A percentile compares a stretch with the other conserved stretches of the same genome.
phyloP scores from a whole-genome alignment of 257 asterid genomes.

The Euphrasia confusa region DNA sequence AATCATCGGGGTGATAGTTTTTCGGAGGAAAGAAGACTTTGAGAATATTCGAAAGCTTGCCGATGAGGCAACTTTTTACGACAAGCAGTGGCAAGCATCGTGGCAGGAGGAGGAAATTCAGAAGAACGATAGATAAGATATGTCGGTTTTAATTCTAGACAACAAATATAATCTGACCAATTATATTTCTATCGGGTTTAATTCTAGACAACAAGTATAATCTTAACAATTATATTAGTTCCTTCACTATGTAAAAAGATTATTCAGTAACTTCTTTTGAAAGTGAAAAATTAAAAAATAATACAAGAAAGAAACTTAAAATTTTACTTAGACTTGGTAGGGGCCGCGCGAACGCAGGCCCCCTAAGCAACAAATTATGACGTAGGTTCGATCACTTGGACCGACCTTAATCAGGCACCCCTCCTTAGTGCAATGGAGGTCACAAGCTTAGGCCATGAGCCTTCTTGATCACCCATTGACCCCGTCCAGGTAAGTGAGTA shows the following conservation, averaged over 20 bases:
- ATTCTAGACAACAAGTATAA: too few species aligned
- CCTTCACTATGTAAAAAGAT: too few species aligned
- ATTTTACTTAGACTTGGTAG: neutral
- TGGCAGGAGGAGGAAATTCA: constrained; percentile 30
- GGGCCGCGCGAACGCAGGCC: constrained; percentile 31
- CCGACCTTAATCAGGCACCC: constrained; percentile 32
- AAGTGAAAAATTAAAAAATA: too few species aligned
- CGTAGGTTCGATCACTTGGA: constrained; percentile 34
- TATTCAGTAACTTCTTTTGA: too few species aligned
- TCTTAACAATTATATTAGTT: too few species aligned
- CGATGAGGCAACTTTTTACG: constrained; percentile 63
- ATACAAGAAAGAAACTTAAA: too few species aligned
- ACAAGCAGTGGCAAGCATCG: constrained; percentile 65
- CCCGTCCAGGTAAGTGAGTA: constrained; percentile 40
- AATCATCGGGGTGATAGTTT: constrained; percentile 38
- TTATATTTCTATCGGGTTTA: too few species aligned
- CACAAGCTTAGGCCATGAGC: constrained; percentile 39
- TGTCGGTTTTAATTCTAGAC: too few species aligned
- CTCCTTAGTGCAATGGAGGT: constrained; percentile 34
- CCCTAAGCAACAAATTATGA: constrained; percentile 31
- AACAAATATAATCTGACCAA: too few species aligned
- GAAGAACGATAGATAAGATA: neutral
- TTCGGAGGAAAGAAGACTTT: constrained; percentile 41
- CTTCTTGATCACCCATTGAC: constrained; percentile 33
- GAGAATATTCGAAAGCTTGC: constrained; percentile 38